Evolutionary conservation across 2,329 filamentous ascomycete species (phyloP), one percentile per base, ranked within the genome.

Genomic region (Camptophora hylomeconis): DNA sequence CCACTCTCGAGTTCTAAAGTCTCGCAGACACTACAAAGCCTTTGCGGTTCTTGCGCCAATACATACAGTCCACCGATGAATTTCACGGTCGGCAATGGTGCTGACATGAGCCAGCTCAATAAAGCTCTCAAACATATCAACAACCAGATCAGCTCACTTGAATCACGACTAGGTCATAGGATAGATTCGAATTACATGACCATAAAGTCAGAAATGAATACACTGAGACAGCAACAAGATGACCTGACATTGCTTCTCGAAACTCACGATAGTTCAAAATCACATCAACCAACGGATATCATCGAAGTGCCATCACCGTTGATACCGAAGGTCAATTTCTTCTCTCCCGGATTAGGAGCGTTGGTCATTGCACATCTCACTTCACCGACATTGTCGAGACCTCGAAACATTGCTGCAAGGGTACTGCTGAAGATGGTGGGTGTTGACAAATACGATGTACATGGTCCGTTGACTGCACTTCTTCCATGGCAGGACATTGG

Each of bases 401-500:
- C 38, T 15, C 41, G 23, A 24, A 37, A 30, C 24, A 26, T 45
- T n/a, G 13, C 44, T 4, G 32, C 44, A 24, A 31, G 44, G 33
- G 9, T 45, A 31, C 31, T 42, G 8, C 36, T 42, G 7, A 26
- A 33, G n/a, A 24, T 37, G n/a, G 12, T 37, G 5, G 33, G 38
- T 12, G 20, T 36, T 13, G 30, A 31, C 10, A 25, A 32, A n/a
- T 38, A 37, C 20, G 20, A 39, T 13, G 27, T 32, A 29, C 28
- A 24, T 12, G 56, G 63, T 1, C 63, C 66, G 0, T 45, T 57
- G n/a, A 52, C 62, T 0, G 82, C 79, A 1, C 61, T 93, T 2
- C 49, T 55, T 2, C 56, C 61, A 3, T 93, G 86, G 83, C 61
- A 74, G 7, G 80, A 92, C 26, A 67, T 77, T 18, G 81, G 80